A percentile compares a stretch with the other conserved stretches of the same genome.
These are phyloP conservation scores for Prunus persica DNA, from an alignment of 306 rosid species.

Conservation along the genomic window DNA sequence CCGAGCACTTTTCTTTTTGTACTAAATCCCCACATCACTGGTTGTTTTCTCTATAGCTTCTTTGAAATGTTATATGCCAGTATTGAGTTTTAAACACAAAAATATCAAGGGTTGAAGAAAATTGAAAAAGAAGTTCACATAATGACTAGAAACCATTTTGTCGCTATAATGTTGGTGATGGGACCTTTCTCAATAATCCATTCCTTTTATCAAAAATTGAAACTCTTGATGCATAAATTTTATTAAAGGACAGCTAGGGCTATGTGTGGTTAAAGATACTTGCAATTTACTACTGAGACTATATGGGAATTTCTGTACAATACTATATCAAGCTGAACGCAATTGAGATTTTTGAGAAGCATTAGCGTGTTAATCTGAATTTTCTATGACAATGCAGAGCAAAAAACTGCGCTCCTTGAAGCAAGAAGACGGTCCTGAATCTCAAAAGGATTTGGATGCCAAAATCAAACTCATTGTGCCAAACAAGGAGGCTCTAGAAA, in stretches of 20 bases:
- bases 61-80: background rate
- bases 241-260: background rate
- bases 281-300: background rate
- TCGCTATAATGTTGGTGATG: background rate
- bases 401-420: conserved; percentile 37
- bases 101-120: background rate
- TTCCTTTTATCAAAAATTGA: background rate
- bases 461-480: conserved; percentile 50
- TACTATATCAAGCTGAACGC: background rate
- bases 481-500: conserved; percentile 56
- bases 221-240: background rate
- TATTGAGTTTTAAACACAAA: background rate
- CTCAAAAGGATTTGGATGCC: conserved; percentile 49
- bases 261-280: background rate
- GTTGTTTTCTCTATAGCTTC: background rate
- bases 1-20: background rate
- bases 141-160: background rate
- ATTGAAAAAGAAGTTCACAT: background rate
- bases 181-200: background rate
- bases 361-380: conserved; percentile 13
- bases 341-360: conserved; percentile 21
- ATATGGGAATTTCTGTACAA: background rate
- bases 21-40: background rate
- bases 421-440: conserved; percentile 45
- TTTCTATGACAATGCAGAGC: conserved; percentile 42